phyloP scores from a whole-genome alignment of 768 basidiomycete genomes.

The Tylopilus plumbeoviolaceoides region DNA sequence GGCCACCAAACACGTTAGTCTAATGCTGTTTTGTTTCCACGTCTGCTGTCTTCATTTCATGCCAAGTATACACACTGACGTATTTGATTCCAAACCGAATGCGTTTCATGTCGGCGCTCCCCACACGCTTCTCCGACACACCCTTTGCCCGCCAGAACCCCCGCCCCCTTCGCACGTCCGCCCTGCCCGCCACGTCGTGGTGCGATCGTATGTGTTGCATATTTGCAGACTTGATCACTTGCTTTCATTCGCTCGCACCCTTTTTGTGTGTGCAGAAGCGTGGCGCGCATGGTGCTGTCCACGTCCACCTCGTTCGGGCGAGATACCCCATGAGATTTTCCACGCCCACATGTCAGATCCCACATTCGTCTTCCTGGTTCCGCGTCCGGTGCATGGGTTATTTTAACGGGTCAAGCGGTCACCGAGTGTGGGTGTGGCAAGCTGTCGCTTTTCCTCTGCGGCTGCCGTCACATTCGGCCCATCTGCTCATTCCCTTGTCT shows the following conservation, averaged over 20 bases:
- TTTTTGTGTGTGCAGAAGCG: background rate
- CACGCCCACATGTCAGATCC: background rate
- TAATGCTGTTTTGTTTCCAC: conserved; percentile 1
- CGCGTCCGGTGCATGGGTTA: background rate
- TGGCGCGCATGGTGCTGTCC: background rate
- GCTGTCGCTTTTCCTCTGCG: background rate
- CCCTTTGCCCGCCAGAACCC: conserved; percentile 18
- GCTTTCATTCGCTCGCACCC: background rate
- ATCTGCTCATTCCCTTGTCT: background rate
- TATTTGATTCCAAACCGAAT: conserved; percentile 9
- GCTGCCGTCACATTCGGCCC: conserved; percentile 15
- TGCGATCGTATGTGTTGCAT: background rate
- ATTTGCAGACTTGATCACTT: conserved; percentile 8
- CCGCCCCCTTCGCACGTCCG: conserved; percentile 4
- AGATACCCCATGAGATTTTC: background rate
- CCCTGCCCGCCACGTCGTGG: background rate
- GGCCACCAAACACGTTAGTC: conserved; percentile 7
- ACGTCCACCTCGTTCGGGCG: background rate
- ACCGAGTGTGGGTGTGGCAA: conserved; percentile 15
- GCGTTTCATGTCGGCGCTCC: conserved; percentile 25
- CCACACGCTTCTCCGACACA: conserved; percentile 19
- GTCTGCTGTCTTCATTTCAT: conserved; percentile 6
- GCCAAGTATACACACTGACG: conserved; percentile 13
- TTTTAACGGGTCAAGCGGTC: conserved; percentile 5
- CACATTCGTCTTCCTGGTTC: background rate